Evolutionary conservation across 306 rosid genomes (phyloP), one percentile per base, ranked within the genome.

Genomic region (Fragaria ananassa): DNA sequence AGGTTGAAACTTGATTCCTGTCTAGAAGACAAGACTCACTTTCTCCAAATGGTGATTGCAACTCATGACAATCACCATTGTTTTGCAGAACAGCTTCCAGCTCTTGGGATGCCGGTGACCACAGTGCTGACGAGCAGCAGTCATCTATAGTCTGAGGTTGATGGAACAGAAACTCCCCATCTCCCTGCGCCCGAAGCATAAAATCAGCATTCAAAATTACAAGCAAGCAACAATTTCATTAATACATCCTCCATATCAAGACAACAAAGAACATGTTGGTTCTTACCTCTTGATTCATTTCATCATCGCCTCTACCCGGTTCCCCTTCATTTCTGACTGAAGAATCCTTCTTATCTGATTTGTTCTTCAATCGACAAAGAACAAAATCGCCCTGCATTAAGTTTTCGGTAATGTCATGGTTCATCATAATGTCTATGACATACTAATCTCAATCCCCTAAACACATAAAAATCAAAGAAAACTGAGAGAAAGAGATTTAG

Each of bases 321-420:
- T 81, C 86, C 21, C 74, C 83, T 71, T 76, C 86, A 71, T 63
- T 79, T 66, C 14, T 23, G 8, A 18, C 4, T 35, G 69, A 74
- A 67, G 51, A 17, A 21, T 72, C 71, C 72, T 10, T 65, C 69
- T 7, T 61, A 31, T 82, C 84, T 45, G 66, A n/a, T 21, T 60
- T 82, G 51, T 49, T 58, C 45, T 60, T 85, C 69, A 91, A 62
- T 23, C 85, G 90, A 58, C 86, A 80, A 31, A 91, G 1, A 29
- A 23, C 35, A 34, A 64, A 64, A 6, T 64, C 25, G 0, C 69
- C 46, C 69, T 64, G 81, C 85, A 74, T 58, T 27, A 23, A 58
- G 4, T 21, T 57, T 54, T 9, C 9, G 1, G 27, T n/a, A 23
- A 54, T 3, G 1, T 54, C 60, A 54, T 54, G 27, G 12, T 54